Conservation (phyloP, 306 rosid species). For the Senna tora region DNA sequence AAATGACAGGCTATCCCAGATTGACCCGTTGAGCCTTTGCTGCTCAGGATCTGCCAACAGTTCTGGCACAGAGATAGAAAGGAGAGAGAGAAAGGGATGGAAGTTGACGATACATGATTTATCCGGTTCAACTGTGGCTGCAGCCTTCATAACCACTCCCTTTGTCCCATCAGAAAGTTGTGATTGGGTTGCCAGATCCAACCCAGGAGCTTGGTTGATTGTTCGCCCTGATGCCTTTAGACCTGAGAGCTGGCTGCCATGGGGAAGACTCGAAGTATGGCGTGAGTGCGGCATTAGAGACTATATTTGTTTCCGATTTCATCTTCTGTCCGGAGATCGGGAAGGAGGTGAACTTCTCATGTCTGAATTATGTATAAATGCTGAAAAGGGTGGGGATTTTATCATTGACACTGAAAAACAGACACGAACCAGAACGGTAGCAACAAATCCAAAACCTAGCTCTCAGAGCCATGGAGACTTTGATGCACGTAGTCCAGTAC, state of each 20-base stretch:
- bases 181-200: constrained; percentile 90
- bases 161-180: constrained; percentile 94
- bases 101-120: constrained; percentile 96
- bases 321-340: constrained; percentile 71
- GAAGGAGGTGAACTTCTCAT: constrained; percentile 74
- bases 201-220: constrained; percentile 94
- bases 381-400: constrained; percentile 92
- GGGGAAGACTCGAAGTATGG: constrained; percentile 98
- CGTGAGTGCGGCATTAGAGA: constrained; percentile 82
- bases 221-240: constrained; percentile 69
- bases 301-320: constrained; percentile 71
- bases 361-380: constrained; percentile 72
- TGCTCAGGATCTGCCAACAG: constrained; percentile 63
- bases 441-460: constrained; percentile 68
- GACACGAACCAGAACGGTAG: constrained; percentile 43
- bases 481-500: constrained; percentile 61
- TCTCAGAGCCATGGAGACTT: constrained; percentile 90
- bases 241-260: constrained; percentile 90
- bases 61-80: constrained; percentile 55
- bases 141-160: constrained; percentile 96
- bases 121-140: constrained; percentile 95
- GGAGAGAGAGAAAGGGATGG: constrained; percentile 93
- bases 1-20: constrained; percentile 76
- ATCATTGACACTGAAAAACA: constrained; percentile 81
- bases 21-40: constrained; percentile 71